Percentiles rank a stretch among this genome's conserved stretches.
Evolutionary conservation across 768 basidiomycete species (phyloP).

Genomic region (Leccinum subtestaceum): DNA sequence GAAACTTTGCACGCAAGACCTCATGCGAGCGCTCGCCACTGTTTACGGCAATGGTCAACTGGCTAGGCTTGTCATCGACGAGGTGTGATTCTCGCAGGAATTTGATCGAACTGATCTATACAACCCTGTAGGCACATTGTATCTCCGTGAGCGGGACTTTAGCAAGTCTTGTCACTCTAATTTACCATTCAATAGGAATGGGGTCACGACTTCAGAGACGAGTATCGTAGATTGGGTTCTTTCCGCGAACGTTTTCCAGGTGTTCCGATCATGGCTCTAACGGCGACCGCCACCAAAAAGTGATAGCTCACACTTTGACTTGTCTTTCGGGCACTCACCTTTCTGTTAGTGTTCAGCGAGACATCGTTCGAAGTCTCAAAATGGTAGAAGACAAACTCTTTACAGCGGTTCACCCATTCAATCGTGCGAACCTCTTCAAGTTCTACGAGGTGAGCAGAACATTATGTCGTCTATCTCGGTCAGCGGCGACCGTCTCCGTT

Average conservation of each 20-base stretch:
- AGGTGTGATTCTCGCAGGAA: conserved; percentile 42
- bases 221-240: conserved; percentile 68
- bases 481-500: background rate
- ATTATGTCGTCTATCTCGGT: background rate
- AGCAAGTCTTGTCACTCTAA: background rate
- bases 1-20: conserved; percentile 54
- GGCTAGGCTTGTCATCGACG: conserved; percentile 77
- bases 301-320: conserved; percentile 24
- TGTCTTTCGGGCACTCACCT: conserved; percentile 3
- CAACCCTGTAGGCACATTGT: conserved; percentile 64
- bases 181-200: conserved; percentile 55
- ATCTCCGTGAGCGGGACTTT: conserved; percentile 56
- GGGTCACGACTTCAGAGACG: conserved; percentile 78
- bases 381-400: conserved; percentile 57
- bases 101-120: conserved; percentile 3
- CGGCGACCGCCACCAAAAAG: conserved; percentile 76
- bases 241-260: conserved; percentile 65
- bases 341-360: conserved; percentile 59
- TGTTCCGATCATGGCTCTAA: conserved; percentile 85
- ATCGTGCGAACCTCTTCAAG: conserved; percentile 57
- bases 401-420: conserved; percentile 75
- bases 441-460: conserved; percentile 65
- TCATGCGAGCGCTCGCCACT: conserved; percentile 47
- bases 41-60: conserved; percentile 56
- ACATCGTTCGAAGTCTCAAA: conserved; percentile 66